Conservation (phyloP, 1,284 basidiomycete genomes). For the Pyrrhoderma noxium region DNA sequence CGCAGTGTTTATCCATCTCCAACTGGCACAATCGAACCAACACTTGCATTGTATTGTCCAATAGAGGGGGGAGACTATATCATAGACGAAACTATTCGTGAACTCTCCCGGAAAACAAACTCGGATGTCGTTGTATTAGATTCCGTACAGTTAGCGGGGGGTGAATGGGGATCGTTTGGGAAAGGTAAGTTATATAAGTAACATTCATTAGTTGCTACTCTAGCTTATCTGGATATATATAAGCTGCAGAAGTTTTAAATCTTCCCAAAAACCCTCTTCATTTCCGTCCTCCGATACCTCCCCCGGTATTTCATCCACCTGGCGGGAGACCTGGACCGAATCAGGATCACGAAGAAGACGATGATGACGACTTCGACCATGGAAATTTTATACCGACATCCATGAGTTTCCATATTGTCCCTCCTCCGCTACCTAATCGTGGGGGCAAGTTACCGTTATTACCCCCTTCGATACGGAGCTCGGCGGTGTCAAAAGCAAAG, state of each 20-base stretch:
- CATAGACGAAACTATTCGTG: constrained; percentile 68
- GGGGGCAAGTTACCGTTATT: constrained; percentile 8
- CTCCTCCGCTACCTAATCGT: constrained; percentile 34
- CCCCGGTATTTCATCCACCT: constrained; percentile 23
- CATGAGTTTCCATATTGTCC: constrained; percentile 56
- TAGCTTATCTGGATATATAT: no score
- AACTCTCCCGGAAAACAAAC: constrained; percentile 61
- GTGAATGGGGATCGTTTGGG: constrained; percentile 71
- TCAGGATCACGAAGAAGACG: constrained; percentile 46
- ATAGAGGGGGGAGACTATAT: constrained; percentile 80
- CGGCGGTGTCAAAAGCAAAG: constrained; percentile 50
- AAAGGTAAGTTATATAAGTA: constrained; percentile 44
- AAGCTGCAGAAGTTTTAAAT: constrained; percentile 55
- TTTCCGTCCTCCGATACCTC: constrained; percentile 37
- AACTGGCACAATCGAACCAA: constrained; percentile 58
- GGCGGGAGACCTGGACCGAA: constrained; percentile 20
- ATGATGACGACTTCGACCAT: constrained; percentile 29
- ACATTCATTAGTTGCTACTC: not conserved
- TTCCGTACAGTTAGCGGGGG: constrained; percentile 72
- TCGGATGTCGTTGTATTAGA: constrained; percentile 80
- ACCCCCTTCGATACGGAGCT: constrained; percentile 15
- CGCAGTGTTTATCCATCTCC: constrained; percentile 52
- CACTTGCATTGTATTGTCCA: constrained; percentile 74
- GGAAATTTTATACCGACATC: constrained; percentile 31
- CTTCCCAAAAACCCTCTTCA: constrained; percentile 68